Percentiles rank a stretch among this genome's conserved stretches.
Conservation (phyloP, 1,284 basidiomycete species). For the Hemileia vastatrix region DNA sequence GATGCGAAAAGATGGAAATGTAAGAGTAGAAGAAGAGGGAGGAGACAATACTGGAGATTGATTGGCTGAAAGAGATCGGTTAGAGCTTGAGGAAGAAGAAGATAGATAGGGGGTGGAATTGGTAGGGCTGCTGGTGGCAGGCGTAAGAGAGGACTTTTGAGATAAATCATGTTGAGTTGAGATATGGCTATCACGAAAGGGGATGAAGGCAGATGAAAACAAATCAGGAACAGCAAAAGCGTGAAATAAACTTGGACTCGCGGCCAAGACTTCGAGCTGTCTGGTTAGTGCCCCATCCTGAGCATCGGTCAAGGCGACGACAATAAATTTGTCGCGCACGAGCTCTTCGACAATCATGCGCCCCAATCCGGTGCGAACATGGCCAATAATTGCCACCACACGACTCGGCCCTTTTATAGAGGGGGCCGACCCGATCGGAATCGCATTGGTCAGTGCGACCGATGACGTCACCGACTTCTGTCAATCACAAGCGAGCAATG, state of each 20-base stretch:
- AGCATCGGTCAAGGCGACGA: slow-evolving; percentile 10
- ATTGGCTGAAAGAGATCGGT: slow-evolving; percentile 57
- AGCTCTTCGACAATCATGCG: slow-evolving; percentile 14
- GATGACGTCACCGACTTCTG: too few species aligned
- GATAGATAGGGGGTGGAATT: slow-evolving; percentile 25
- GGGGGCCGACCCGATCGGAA: too few species aligned
- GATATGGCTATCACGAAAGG: slow-evolving; percentile 15
- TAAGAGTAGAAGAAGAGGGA: slow-evolving; percentile 58
- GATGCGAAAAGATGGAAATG: slow-evolving; percentile 30
- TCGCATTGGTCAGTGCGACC: too few species aligned
- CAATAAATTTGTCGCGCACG: slow-evolving; percentile 10
- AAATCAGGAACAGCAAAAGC: slow-evolving; percentile 1
- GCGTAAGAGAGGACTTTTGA: slow-evolving; percentile 29
- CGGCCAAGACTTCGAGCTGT: slow-evolving; percentile 2
- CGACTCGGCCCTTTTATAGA: slow-evolving; percentile 31
- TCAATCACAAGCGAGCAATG: too few species aligned
- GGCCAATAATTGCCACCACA: slow-evolving; percentile 20
- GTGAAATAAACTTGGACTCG: slow-evolving; percentile 11
- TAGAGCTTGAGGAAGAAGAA: slow-evolving; percentile 50
- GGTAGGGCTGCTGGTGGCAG: slow-evolving; percentile 20
- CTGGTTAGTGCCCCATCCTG: slow-evolving; percentile 7
- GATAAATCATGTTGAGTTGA: background rate
- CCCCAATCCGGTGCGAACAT: slow-evolving; percentile 3
- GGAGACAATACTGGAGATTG: slow-evolving; percentile 64
- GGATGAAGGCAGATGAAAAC: background rate